Conservation (phyloP, 2,329 filamentous ascomycete species). For the Sporothrix pallida region DNA sequence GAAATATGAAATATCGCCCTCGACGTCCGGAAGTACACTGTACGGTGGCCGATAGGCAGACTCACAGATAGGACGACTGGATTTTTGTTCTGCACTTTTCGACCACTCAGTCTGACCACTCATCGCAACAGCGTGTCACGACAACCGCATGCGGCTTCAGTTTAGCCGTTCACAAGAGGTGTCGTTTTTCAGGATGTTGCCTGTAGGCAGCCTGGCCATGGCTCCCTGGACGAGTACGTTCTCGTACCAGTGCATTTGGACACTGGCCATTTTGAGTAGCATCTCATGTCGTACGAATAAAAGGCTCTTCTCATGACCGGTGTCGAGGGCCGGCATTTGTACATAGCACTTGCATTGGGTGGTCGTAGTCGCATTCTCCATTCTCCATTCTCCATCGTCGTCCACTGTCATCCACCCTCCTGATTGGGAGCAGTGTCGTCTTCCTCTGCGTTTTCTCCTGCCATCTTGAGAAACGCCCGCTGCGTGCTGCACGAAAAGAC, state of each 20-base stretch:
- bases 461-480: conserved; percentile 23
- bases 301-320: background rate
- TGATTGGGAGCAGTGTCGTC: background rate
- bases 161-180: background rate
- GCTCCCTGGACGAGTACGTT: too few species aligned
- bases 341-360: background rate
- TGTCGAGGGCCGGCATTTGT: background rate
- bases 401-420: background rate
- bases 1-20: background rate
- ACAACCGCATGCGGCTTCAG: background rate
- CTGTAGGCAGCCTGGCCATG: too few species aligned
- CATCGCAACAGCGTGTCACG: background rate
- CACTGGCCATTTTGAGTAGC: too few species aligned
- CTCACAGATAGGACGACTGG: background rate
- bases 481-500: background rate
- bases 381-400: background rate
- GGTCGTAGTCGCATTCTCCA: background rate
- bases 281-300: background rate
- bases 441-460: conserved; percentile 10
- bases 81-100: background rate
- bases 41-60: background rate
- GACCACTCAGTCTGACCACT: background rate
- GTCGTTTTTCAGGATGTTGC: background rate
- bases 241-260: too few species aligned
- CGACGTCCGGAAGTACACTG: background rate